Percentiles rank a stretch among this genome's conserved stretches.
phyloP scores from a whole-genome alignment of 2,329 filamentous ascomycete species.

The Aureobasidium sp. region DNA sequence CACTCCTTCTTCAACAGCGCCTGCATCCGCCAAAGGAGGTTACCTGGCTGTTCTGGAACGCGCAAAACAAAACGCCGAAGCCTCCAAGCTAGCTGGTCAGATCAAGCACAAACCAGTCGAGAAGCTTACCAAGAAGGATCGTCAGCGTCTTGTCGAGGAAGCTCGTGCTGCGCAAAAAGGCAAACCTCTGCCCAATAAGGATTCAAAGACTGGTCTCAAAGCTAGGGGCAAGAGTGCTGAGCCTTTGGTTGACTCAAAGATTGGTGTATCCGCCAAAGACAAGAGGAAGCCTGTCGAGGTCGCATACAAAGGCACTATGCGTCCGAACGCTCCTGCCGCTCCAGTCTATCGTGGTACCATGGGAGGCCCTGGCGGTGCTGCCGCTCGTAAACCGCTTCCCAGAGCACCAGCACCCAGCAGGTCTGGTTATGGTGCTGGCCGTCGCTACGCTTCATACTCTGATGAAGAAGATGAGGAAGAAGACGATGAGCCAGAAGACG shows the following conservation, averaged over 20 bases:
- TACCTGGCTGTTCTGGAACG: constrained; percentile 69
- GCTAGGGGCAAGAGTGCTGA: constrained; percentile 29
- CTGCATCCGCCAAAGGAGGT: constrained; percentile 58
- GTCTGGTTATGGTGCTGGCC: constrained; percentile 20
- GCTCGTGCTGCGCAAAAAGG: constrained; percentile 39
- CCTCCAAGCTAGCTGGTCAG: constrained; percentile 53
- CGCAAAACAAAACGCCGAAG: constrained; percentile 58
- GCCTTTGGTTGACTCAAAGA: constrained; percentile 18
- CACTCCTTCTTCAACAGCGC: constrained; percentile 21
- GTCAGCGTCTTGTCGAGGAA: constrained; percentile 31
- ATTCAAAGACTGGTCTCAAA: constrained; percentile 20
- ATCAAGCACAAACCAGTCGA: constrained; percentile 71
- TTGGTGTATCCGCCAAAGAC: constrained; percentile 26
- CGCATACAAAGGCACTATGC: constrained; percentile 39
- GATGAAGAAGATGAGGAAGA: constrained; percentile 39
- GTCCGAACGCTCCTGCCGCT: constrained; percentile 19
- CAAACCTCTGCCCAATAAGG: constrained; percentile 29
- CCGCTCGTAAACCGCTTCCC: constrained; percentile 25
- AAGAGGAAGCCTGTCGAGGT: constrained; percentile 34
- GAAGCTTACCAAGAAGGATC: constrained; percentile 54
- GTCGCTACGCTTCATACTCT: constrained; percentile 34
- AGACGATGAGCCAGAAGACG: constrained; percentile 56
- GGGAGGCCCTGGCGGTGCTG: constrained; percentile 32
- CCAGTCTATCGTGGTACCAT: constrained; percentile 41
- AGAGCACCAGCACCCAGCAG: constrained; percentile 22